Percentiles rank a stretch among this genome's conserved stretches.
These are phyloP conservation scores for Cryptococcus sp. DNA, from an alignment of 1,284 basidiomycete genomes.

Conservation along the genomic window DNA sequence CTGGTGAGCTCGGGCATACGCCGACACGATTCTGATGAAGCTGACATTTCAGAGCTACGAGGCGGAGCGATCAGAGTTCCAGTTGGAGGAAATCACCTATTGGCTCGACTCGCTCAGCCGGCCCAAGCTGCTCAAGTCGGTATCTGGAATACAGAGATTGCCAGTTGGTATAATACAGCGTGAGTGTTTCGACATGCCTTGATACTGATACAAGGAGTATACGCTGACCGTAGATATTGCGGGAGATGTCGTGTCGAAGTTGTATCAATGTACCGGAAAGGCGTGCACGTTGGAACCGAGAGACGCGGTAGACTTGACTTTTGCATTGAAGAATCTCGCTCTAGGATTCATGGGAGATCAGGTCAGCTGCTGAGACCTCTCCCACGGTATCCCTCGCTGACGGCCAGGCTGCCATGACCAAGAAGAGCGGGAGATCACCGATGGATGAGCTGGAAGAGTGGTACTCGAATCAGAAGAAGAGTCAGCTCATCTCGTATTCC, in stretches of 20 bases:
- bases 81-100: conserved; percentile 31
- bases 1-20: conserved; percentile 14
- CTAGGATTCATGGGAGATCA: conserved; percentile 29
- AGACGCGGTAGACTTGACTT: conserved; percentile 25
- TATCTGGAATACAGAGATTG: conserved; percentile 20
- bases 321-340: conserved; percentile 21
- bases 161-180: conserved; percentile 35
- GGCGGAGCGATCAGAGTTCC: conserved; percentile 17
- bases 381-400: background rate
- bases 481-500: conserved; percentile 10
- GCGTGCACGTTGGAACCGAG: conserved; percentile 18
- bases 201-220: no score
- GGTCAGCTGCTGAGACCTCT: conserved; percentile 19
- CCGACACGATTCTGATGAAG: background rate
- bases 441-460: conserved; percentile 37
- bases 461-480: conserved; percentile 17
- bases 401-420: conserved; percentile 14
- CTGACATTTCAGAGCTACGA: conserved; percentile 24
- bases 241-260: conserved; percentile 17
- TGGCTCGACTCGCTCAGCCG: conserved; percentile 28
- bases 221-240: conserved; percentile 1
- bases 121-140: conserved; percentile 13
- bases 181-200: no score
- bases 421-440: conserved; percentile 28
- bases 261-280: conserved; percentile 8